Evolutionary conservation across 2,329 filamentous ascomycete genomes (phyloP).

Genomic region (Knufia fluminis): DNA sequence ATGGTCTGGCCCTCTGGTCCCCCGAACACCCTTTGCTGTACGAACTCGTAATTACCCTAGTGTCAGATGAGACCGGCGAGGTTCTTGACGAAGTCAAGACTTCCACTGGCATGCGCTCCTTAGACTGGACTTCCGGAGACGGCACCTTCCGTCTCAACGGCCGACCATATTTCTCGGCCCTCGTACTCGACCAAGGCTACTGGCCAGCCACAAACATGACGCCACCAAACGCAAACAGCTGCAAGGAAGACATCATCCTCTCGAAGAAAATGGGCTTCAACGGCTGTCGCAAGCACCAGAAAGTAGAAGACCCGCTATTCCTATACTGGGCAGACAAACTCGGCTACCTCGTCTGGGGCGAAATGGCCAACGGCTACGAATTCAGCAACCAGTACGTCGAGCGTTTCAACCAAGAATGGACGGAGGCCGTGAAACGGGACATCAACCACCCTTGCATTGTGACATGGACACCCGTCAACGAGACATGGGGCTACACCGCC

Average conservation of each 20-base stretch:
- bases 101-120: slow-evolving; percentile 50
- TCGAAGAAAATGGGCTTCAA: slow-evolving; percentile 61
- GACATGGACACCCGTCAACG: slow-evolving; percentile 59
- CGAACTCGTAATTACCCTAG: slow-evolving; percentile 52
- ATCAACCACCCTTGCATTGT: slow-evolving; percentile 58
- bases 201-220: slow-evolving; percentile 63
- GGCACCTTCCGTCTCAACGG: slow-evolving; percentile 56
- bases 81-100: slow-evolving; percentile 50
- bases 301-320: slow-evolving; percentile 58
- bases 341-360: slow-evolving; percentile 59
- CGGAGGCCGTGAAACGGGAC: slow-evolving; percentile 52
- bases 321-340: slow-evolving; percentile 59
- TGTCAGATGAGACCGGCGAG: slow-evolving; percentile 14
- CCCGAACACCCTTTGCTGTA: slow-evolving; percentile 55
- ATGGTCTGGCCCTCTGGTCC: slow-evolving; percentile 58
- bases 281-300: slow-evolving; percentile 62
- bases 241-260: slow-evolving; percentile 56
- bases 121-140: slow-evolving; percentile 51
- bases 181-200: slow-evolving; percentile 61
- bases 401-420: slow-evolving; percentile 57
- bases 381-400: slow-evolving; percentile 51
- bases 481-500: slow-evolving; percentile 54
- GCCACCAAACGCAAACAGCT: slow-evolving; percentile 56
- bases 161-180: slow-evolving; percentile 59
- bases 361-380: slow-evolving; percentile 61